These are phyloP conservation scores for Solanum piurae DNA, from an alignment of 257 asterid species.

Conservation along the genomic window DNA sequence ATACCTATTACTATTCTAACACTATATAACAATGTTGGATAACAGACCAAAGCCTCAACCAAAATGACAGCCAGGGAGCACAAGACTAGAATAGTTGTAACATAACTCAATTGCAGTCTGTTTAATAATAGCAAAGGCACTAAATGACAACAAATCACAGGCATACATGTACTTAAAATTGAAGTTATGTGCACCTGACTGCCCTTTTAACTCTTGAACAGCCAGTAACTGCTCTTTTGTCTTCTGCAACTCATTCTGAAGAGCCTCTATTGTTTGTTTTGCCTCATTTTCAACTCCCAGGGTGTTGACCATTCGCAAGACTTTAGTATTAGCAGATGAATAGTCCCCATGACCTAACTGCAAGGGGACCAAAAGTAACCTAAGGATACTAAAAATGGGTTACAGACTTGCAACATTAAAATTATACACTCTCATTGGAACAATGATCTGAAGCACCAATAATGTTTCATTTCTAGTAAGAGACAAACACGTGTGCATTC, in stretches of 20 bases:
- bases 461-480: not conserved
- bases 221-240: conserved; percentile 86
- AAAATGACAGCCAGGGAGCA: not conserved
- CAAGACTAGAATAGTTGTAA: not conserved
- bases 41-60: not conserved
- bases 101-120: not conserved
- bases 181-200: conserved; percentile 61
- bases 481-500: not conserved
- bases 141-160: not conserved
- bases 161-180: not conserved
- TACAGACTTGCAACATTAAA: not conserved
- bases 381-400: not conserved
- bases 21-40: not conserved
- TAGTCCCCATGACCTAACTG: conserved; percentile 97
- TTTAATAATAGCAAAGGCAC: not conserved
- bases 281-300: conserved; percentile 87
- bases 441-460: not conserved
- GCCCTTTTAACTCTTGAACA: conserved; percentile 85
- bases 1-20: no score
- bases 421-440: not conserved
- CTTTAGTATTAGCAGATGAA: conserved; percentile 89
- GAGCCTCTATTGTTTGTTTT: conserved; percentile 88
- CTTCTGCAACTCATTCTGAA: conserved; percentile 88
- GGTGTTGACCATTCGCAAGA: conserved; percentile 91
- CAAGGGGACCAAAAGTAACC: conserved; percentile 10